Conservation (phyloP, 2,329 filamentous ascomycete species). For the Sphaerostilbella broomeana region DNA sequence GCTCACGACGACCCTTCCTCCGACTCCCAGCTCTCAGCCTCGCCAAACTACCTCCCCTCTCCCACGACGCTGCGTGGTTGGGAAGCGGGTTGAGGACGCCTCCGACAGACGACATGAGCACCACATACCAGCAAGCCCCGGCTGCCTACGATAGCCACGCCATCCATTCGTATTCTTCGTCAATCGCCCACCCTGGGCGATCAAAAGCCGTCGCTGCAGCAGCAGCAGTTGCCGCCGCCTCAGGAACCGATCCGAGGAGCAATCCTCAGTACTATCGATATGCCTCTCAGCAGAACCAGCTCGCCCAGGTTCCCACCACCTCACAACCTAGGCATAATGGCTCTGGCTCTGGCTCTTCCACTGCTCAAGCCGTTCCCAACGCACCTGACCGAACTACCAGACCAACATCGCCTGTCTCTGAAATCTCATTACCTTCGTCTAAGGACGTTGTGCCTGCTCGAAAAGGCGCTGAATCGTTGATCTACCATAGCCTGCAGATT, state of each 20-base stretch:
- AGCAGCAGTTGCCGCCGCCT: constrained; percentile 1
- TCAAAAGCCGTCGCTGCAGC: constrained; percentile 18
- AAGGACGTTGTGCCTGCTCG: constrained; percentile 24
- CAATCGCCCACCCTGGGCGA: constrained; percentile 29
- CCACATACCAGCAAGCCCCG: constrained; percentile 44
- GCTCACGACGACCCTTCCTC: constrained; percentile 16
- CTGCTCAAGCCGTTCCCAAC: constrained; percentile 13
- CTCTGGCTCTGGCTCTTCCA: too few species aligned
- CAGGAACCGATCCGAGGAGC: constrained; percentile 28
- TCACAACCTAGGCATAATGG: constrained; percentile 15
- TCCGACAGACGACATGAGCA: constrained; percentile 46
- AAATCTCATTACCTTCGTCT: neutral
- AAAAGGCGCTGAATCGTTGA: constrained; percentile 40
- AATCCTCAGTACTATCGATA: constrained; percentile 27
- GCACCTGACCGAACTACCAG: constrained; percentile 2
- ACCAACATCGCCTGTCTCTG: constrained; percentile 4
- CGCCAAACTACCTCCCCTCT: constrained; percentile 20
- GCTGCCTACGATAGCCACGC: constrained; percentile 42
- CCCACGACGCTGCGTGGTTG: constrained; percentile 15
- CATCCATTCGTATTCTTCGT: constrained; percentile 33
- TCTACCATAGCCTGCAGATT: constrained; percentile 59
- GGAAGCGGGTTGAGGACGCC: constrained; percentile 43
- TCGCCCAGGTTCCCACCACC: constrained; percentile 6
- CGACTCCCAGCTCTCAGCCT: constrained; percentile 16
- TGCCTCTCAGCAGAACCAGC: constrained; percentile 21